Evolutionary conservation across 768 basidiomycete genomes (phyloP).

Genomic region (Rhodosporidiobolus sp.): DNA sequence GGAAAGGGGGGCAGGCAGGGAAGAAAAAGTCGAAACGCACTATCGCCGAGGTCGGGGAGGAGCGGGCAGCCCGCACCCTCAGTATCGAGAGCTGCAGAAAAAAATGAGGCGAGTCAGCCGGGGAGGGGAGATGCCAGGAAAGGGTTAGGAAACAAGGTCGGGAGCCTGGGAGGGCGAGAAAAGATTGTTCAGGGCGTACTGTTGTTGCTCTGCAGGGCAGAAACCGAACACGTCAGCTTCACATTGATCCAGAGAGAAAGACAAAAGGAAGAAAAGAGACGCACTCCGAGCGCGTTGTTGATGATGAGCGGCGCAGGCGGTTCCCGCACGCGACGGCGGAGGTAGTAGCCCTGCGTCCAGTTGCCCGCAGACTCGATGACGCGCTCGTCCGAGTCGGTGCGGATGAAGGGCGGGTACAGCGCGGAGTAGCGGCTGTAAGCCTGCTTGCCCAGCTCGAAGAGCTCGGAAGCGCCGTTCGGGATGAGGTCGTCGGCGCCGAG

Average conservation of each 20-base stretch:
- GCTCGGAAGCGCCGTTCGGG: slow-evolving; percentile 65
- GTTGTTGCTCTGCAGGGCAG: slow-evolving; percentile 60
- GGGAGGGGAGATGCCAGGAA: too few relatives aligned
- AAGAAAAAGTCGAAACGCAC: too few relatives aligned
- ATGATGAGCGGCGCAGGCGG: slow-evolving; percentile 59
- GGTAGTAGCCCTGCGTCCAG: slow-evolving; percentile 66
- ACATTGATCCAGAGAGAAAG: too few relatives aligned
- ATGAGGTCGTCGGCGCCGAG: slow-evolving; percentile 62
- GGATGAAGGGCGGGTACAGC: slow-evolving; percentile 54
- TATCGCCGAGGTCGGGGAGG: too few relatives aligned
- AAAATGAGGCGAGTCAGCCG: too few relatives aligned
- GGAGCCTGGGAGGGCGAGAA: too few relatives aligned
- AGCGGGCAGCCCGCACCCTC: too few relatives aligned
- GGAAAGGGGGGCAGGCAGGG: too few relatives aligned
- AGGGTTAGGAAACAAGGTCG: too few relatives aligned
- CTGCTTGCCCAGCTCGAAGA: slow-evolving; percentile 53
- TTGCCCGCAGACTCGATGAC: slow-evolving; percentile 67
- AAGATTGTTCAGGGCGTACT: slow-evolving; percentile 49
- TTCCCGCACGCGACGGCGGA: slow-evolving; percentile 55
- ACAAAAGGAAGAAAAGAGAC: too few relatives aligned
- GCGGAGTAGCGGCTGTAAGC: slow-evolving; percentile 59
- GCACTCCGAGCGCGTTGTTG: slow-evolving; percentile 54
- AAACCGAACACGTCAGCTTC: too few relatives aligned
- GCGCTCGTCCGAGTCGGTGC: slow-evolving; percentile 57
- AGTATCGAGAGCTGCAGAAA: too few relatives aligned